Percentiles rank a stretch among this genome's conserved stretches.
These are phyloP conservation scores for Dendrobium officinale DNA, from an alignment of 106 monocot genomes.

Conservation along the genomic window DNA sequence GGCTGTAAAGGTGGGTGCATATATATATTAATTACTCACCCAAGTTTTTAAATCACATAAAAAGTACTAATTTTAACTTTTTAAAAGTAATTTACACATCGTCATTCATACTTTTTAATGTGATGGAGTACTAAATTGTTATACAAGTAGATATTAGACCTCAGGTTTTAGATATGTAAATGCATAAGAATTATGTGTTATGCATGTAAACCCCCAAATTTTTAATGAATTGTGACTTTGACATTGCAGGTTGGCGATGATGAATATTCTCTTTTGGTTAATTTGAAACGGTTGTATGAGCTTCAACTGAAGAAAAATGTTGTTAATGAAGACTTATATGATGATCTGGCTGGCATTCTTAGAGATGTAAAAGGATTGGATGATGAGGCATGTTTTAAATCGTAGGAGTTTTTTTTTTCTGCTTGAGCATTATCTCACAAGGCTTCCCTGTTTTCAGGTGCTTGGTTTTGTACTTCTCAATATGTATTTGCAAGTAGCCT, in stretches of 20 bases:
- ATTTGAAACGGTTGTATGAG: constrained; percentile 85
- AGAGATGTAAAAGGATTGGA: constrained; percentile 54
- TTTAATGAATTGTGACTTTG: constrained; percentile 12
- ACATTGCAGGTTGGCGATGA: constrained; percentile 71
- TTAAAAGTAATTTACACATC: too few relatives aligned
- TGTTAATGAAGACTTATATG: constrained; percentile 55
- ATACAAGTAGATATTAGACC: too few relatives aligned
- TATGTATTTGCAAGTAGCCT: constrained; percentile 84
- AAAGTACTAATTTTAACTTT: too few relatives aligned
- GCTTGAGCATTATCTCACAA: background rate
- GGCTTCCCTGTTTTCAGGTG: constrained; percentile 44
- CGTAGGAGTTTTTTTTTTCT: background rate
- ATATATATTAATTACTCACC: background rate
- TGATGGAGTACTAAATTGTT: too few relatives aligned
- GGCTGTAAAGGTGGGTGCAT: constrained; percentile 53
- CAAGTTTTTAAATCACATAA: too few relatives aligned
- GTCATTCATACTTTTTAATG: too few relatives aligned
- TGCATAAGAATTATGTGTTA: too few relatives aligned
- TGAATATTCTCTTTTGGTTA: constrained; percentile 94
- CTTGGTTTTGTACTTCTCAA: constrained; percentile 86
- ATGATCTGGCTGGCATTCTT: constrained; percentile 64
- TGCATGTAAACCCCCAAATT: background rate
- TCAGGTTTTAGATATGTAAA: too few relatives aligned
- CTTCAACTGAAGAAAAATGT: constrained; percentile 74
- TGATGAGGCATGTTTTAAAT: constrained; percentile 51